Evolutionary conservation across 768 basidiomycete genomes (phyloP).

Genomic region (Termitomyces sp.): DNA sequence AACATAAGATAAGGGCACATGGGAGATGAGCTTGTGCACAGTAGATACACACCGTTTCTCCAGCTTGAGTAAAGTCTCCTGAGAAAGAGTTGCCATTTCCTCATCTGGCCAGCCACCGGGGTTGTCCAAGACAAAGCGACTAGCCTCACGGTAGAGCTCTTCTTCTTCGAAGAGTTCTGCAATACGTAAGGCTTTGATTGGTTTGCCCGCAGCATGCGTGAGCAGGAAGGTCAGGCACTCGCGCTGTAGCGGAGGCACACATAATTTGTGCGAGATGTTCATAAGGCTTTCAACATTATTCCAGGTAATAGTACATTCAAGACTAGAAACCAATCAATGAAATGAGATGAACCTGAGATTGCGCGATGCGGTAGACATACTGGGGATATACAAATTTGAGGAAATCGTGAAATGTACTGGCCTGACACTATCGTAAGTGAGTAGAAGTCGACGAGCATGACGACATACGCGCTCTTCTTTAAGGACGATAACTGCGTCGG

Average conservation of each 20-base stretch:
- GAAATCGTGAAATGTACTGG: slow-evolving; percentile 88
- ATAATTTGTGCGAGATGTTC: slow-evolving; percentile 87
- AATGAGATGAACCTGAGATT: not conserved
- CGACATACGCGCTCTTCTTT: slow-evolving; percentile 75
- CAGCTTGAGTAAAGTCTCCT: slow-evolving; percentile 81
- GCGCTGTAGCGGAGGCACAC: slow-evolving; percentile 72
- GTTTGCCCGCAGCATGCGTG: slow-evolving; percentile 87
- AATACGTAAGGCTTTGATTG: slow-evolving; percentile 89
- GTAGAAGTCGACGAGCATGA: not conserved
- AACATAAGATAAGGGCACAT: not conserved
- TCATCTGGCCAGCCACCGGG: slow-evolving; percentile 81
- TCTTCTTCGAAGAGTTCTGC: slow-evolving; percentile 90
- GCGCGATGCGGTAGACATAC: slow-evolving; percentile 35
- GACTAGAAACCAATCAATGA: slow-evolving; percentile 28
- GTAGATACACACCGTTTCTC: slow-evolving; percentile 64
- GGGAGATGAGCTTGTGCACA: not conserved
- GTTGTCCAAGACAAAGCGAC: slow-evolving; percentile 89
- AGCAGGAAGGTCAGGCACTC: slow-evolving; percentile 85
- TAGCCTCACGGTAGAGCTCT: slow-evolving; percentile 84
- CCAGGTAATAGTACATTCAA: slow-evolving; percentile 93
- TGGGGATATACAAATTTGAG: slow-evolving; percentile 92
- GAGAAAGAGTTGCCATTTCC: slow-evolving; percentile 75
- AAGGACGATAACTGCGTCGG: slow-evolving; percentile 83
- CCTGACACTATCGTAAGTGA: slow-evolving; percentile 29
- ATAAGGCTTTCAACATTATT: slow-evolving; percentile 89